Base-by-base conservation (phyloP, 192 early-diverging fungal species). In the Umbelopsis sp. region DNA sequence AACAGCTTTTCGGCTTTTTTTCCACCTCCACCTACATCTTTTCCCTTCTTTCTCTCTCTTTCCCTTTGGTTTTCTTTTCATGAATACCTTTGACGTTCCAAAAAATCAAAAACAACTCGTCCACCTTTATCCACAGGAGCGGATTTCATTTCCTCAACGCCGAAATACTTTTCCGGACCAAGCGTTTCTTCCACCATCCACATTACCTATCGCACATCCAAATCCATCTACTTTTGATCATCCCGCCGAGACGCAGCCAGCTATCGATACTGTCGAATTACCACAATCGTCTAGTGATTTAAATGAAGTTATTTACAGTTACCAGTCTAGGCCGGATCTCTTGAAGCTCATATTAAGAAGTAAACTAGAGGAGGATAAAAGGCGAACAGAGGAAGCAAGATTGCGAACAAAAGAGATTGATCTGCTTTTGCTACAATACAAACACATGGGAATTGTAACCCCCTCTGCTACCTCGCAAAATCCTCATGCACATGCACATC, bases 331-430 rank as follows among this genome's bases (percentile, higher is more conserved):
- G 50, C 86, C 84, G 5, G 86, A 87, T 10, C 76, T 87, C 22
- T 66, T 87, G 1, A 81, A 80, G 18, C 44, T 87, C n/a, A 87
- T 87, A 48, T 69, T 87, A 48, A 46, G 74, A n/a, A 82, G 82
- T 48, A 87, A 85, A 73, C 78, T 83, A 10, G 82, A 87, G 46
- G 86, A 87, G 58, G 86, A 87, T 58, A 78, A 80, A 52, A 75
- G 86, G 53, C 76, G 79, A 71, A 71, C 82, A 4, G 86, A 85
- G 67, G 86, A 87, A 74, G 86, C 86, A 0, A 74, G 78, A 65
- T 70, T 87, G 51, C 72, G 81, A 58, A 79, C 80, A 20, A 80
- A 74, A 49, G 72, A 77, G 55, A 66, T 85, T 30, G 86, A 87
- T 74, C 61, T 85, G 41, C 72, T 78, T 30, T 67, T 78, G 15